Evolutionary conservation across 495 filamentous ascomycete genomes (phyloP).

Genomic region (Talaromyces trachyspermus): DNA sequence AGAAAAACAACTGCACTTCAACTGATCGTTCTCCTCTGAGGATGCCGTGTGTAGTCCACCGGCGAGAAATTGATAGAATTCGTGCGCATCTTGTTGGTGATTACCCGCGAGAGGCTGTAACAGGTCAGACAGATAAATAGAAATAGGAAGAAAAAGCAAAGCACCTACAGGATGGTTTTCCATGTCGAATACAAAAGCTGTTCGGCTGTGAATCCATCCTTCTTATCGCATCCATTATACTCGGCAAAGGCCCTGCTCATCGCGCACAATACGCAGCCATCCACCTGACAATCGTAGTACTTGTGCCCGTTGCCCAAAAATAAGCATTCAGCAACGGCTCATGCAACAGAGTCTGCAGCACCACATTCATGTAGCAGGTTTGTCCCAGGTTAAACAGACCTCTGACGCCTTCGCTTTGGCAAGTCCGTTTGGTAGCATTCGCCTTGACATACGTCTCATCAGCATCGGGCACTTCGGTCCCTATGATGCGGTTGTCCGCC

Average conservation of each 20-base stretch:
- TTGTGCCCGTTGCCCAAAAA: slow-evolving; percentile 82
- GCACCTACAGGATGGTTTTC: slow-evolving; percentile 55
- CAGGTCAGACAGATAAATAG: slow-evolving; percentile 23
- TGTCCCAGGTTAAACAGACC: slow-evolving; percentile 93
- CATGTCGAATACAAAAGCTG: slow-evolving; percentile 74
- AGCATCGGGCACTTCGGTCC: slow-evolving; percentile 5
- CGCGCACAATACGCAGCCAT: slow-evolving; percentile 75
- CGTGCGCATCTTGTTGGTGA: slow-evolving; percentile 89
- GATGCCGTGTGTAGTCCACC: slow-evolving; percentile 65
- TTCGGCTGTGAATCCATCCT: slow-evolving; percentile 75
- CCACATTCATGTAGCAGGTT: slow-evolving; percentile 89
- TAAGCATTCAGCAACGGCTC: slow-evolving; percentile 81
- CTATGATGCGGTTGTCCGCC: background rate
- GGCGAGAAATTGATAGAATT: slow-evolving; percentile 88
- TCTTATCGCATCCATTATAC: slow-evolving; percentile 73
- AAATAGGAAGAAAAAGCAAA: slow-evolving; percentile 3
- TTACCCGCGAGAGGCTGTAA: slow-evolving; percentile 77
- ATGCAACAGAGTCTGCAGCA: slow-evolving; percentile 80
- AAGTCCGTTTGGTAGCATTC: slow-evolving; percentile 37
- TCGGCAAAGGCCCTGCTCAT: slow-evolving; percentile 89
- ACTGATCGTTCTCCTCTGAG: slow-evolving; percentile 44
- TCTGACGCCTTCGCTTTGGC: slow-evolving; percentile 50
- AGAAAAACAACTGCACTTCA: slow-evolving; percentile 79
- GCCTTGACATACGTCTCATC: slow-evolving; percentile 36
- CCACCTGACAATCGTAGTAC: slow-evolving; percentile 53